Percentiles rank a stretch among this genome's conserved stretches.
Conservation (phyloP, 1,139 yeast species). For the Pichia sp. region DNA sequence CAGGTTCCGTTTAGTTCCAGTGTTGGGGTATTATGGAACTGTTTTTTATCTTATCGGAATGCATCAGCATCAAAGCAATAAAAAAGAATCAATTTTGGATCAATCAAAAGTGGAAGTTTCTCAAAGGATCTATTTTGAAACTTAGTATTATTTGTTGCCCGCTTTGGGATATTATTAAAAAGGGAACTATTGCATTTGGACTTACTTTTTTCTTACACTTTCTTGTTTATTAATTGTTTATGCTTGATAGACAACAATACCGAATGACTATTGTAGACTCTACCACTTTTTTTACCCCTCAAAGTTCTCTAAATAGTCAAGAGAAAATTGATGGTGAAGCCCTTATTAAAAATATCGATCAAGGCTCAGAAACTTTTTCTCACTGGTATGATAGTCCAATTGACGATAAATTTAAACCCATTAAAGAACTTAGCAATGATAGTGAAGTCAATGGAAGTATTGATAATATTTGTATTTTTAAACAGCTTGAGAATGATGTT, state of each 20-base stretch:
- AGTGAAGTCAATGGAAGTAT: background rate
- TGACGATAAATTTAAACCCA: background rate
- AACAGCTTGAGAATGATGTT: background rate
- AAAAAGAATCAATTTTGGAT: no score
- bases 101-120: no score
- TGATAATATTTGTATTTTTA: background rate
- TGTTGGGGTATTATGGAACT: slow-evolving; percentile 88
- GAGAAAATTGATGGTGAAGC: slow-evolving; percentile 17
- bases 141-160: no score
- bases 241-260: background rate
- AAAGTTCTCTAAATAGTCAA: slow-evolving; percentile 14
- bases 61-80: slow-evolving; percentile 21
- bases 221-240: no score
- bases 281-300: slow-evolving; percentile 17
- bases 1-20: slow-evolving; percentile 93
- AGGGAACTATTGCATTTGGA: background rate
- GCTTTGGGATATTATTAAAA: no score
- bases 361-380: no score
- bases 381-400: background rate
- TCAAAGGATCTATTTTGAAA: no score
- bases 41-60: slow-evolving; percentile 76
- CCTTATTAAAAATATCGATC: slow-evolving; percentile 1
- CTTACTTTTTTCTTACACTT: background rate
- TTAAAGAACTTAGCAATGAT: no score
- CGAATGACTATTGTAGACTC: slow-evolving; percentile 16